phyloP scores from a whole-genome alignment of 768 basidiomycete species.

The Gelatoporia subvermispora region DNA sequence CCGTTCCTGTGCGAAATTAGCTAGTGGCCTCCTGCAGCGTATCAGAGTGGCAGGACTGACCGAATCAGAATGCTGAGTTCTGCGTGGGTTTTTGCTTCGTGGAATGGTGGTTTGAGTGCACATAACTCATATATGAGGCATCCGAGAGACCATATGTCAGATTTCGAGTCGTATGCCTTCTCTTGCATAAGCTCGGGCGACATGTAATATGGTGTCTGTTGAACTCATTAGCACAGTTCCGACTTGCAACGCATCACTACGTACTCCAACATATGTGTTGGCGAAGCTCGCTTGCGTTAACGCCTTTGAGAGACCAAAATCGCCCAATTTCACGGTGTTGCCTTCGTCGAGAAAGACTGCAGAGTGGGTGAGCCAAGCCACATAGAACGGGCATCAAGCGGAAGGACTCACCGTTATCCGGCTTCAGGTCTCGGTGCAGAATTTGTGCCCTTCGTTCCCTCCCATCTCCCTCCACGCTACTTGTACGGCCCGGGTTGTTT shows the following conservation, averaged over 20 bases:
- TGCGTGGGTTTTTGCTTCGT: constrained; percentile 85
- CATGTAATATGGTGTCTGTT: constrained; percentile 99
- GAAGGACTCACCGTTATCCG: constrained; percentile 91
- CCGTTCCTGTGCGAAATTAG: constrained; percentile 51
- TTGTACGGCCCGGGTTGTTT: constrained; percentile 37
- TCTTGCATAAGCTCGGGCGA: constrained; percentile 98
- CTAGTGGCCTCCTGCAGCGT: neutral
- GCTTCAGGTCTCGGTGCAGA: constrained; percentile 93
- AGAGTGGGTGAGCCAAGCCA: neutral
- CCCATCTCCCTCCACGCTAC: constrained; percentile 38
- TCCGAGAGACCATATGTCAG: constrained; percentile 97
- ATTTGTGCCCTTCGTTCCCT: constrained; percentile 65
- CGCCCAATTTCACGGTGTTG: constrained; percentile 90
- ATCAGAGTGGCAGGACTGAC: constrained; percentile 30
- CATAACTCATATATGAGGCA: constrained; percentile 97
- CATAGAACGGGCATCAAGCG: too few relatives aligned
- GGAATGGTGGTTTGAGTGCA: constrained; percentile 88
- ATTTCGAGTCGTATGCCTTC: constrained; percentile 95
- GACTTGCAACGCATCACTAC: constrained; percentile 25
- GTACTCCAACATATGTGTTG: constrained; percentile 93
- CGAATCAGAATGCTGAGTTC: constrained; percentile 82
- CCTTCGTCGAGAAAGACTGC: constrained; percentile 85
- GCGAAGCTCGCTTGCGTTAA: constrained; percentile 86
- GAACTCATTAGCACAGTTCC: neutral
- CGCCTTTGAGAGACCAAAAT: constrained; percentile 94